Evolutionary conservation across 306 rosid species (phyloP).

Genomic region (Prunus mongolica): DNA sequence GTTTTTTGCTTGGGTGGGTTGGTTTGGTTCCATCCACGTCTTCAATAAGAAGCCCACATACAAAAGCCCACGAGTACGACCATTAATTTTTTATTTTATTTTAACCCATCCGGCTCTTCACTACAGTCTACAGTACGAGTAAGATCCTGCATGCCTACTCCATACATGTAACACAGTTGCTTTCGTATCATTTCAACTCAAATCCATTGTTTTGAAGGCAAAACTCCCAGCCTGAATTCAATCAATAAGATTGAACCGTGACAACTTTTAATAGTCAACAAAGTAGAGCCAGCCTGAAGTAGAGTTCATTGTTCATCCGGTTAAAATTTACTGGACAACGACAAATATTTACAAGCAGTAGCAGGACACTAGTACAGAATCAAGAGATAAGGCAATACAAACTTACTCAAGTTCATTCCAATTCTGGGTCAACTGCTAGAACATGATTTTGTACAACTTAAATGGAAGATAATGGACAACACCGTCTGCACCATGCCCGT

Average conservation of each 20-base stretch:
- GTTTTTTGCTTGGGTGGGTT: background rate
- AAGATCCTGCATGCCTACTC: too few species aligned
- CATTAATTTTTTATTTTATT: too few species aligned
- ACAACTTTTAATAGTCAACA: too few species aligned
- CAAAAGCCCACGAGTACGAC: background rate
- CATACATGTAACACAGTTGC: too few species aligned
- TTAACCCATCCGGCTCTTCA: too few species aligned
- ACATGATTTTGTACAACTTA: background rate
- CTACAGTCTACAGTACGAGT: too few species aligned
- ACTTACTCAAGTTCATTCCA: background rate
- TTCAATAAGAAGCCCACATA: background rate
- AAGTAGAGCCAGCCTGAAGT: background rate
- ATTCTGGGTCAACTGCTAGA: background rate
- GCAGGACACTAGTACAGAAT: background rate
- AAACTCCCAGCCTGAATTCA: background rate
- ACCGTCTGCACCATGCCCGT: background rate
- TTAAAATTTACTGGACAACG: background rate
- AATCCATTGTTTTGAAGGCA: too few species aligned
- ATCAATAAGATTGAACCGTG: background rate
- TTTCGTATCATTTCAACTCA: too few species aligned
- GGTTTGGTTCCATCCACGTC: background rate
- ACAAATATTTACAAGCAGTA: background rate
- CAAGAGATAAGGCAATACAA: background rate
- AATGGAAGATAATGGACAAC: background rate
- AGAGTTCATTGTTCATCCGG: background rate